Evolutionary conservation across 106 monocot genomes (phyloP), one percentile per base, ranked within the genome.

Genomic region (Phalaenopsis aphrodite): DNA sequence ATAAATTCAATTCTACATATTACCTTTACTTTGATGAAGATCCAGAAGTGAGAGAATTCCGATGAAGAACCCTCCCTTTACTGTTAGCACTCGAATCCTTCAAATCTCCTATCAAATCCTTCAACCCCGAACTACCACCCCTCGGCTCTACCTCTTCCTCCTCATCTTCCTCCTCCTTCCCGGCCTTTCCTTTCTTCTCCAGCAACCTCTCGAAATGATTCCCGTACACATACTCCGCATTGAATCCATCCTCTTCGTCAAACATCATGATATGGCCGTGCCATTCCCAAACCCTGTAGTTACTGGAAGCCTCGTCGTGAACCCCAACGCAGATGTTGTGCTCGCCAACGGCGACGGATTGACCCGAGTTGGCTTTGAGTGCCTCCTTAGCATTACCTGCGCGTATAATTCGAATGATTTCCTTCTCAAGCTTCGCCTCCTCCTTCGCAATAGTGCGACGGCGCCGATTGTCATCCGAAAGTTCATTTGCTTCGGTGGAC

Each of bases 281-380:
- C 98, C 98, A 99, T 80, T 99, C 98, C 98, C 98, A 99, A 0
- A 99, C 89, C 12, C 93, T 74, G 75, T 99, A 91, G 82, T 91
- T 89, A 15, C 86, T 84, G 16, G 78, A 87, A 9, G 82, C 37
- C 49, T 99, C 98, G 64, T 89, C 90, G 80, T 95, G 94, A 77
- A 84, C 84, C 6, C 91, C 98, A 18, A 95, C 91, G 81, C 98
- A 99, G 64, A 99, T 83, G 79, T 88, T 86, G 82, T 99, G 94
- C 55, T 90, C 93, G 2, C 94, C 92, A 56, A 99, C 86, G 61
- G 91, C 75, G 18, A 99, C 92, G 16, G 94, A 95, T 61, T 93
- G 98, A 16, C 98, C 94, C 3, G 98, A 99, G 69, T 99, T 95
- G 39, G 98, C 89, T 79, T 91, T 92, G 21, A 99, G 89, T 17